Conservation (phyloP, 345 rosid genomes). For the Citropsis articulata region DNA sequence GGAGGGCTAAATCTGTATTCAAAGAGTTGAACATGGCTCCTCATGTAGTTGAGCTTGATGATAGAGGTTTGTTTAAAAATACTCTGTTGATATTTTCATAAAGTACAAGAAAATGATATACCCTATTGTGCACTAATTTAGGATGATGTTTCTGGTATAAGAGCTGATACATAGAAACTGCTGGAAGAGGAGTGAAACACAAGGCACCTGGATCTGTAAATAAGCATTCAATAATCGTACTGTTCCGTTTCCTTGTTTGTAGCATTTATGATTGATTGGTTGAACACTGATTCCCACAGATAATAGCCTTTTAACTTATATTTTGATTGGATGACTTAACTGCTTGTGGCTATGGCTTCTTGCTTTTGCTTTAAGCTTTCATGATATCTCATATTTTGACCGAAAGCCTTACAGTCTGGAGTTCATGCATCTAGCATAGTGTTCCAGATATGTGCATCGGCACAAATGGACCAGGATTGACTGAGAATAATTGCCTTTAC, state of each 20-base stretch:
- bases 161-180: not conserved
- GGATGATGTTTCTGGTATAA: not conserved
- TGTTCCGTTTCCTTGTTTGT: not conserved
- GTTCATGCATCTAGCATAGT: not conserved
- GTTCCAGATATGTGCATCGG: not conserved
- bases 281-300: not conserved
- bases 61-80: slow-evolving; percentile 58
- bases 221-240: not conserved
- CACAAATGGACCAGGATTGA: not conserved
- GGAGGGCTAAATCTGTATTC: slow-evolving; percentile 78
- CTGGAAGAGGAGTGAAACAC: not conserved
- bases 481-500: not conserved
- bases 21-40: slow-evolving; percentile 67
- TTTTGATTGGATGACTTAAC: not conserved
- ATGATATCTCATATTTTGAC: not conserved
- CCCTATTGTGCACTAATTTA: not conserved
- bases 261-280: not conserved
- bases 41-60: slow-evolving; percentile 78
- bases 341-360: not conserved
- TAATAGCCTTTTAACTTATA: not conserved
- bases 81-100: not conserved
- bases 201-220: not conserved
- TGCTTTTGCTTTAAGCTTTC: not conserved
- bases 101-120: not conserved
- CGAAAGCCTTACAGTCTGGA: not conserved